These are phyloP conservation scores for Musa troglodytarum DNA, from an alignment of 176 grass and related monocot species.

Conservation along the genomic window DNA sequence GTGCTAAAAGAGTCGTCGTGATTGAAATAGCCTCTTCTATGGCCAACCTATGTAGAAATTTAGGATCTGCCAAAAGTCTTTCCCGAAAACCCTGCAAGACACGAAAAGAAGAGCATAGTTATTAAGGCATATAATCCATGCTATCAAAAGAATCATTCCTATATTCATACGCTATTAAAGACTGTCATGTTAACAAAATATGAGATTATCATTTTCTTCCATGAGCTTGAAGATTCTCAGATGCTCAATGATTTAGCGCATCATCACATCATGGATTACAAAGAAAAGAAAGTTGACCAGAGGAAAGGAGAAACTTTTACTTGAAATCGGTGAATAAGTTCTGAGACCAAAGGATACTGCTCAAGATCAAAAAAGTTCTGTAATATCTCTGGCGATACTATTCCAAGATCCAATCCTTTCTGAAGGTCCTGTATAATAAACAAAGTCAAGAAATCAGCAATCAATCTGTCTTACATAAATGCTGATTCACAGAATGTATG, in stretches of 20 bases:
- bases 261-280: not conserved
- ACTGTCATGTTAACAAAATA: not conserved
- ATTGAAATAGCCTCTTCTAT: conserved; percentile 94
- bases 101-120: conserved; percentile 7
- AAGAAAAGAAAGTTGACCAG: not conserved
- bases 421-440: conserved; percentile 60
- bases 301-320: conserved; percentile 29
- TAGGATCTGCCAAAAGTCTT: conserved; percentile 87
- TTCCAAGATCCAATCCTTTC: conserved; percentile 91
- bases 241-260: not conserved
- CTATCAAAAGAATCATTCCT: not conserved
- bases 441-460: conserved; percentile 6
- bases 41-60: conserved; percentile 79
- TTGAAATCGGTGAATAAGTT: conserved; percentile 89
- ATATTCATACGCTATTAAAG: not conserved
- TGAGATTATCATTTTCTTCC: not conserved
- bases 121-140: conserved; percentile 12
- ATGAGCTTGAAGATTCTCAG: not conserved
- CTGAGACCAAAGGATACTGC: conserved; percentile 66
- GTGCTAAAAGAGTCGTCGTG: conserved; percentile 80
- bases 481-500: not conserved
- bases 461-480: not conserved
- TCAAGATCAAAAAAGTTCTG: conserved; percentile 99
- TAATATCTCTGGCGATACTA: conserved; percentile 90
- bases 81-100: conserved; percentile 83